Conservation (phyloP, 371 early-diverging fungal species). For the Mucor mucedo region DNA sequence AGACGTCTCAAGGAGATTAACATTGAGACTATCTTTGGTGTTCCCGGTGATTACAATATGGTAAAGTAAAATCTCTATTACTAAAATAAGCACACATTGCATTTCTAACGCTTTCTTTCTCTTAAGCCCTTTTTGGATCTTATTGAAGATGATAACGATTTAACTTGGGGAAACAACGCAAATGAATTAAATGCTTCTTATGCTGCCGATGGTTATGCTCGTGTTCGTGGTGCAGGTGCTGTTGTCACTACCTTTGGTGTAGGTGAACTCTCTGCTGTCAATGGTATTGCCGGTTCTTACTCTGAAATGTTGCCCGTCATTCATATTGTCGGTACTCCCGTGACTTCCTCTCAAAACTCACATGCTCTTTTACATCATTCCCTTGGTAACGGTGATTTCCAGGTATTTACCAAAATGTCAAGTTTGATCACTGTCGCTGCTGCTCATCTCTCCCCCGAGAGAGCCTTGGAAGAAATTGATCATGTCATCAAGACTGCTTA, state of each 20-base stretch:
- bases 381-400: constrained; percentile 60
- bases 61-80: constrained; percentile 16
- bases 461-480: constrained; percentile 51
- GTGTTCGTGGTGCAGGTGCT: constrained; percentile 43
- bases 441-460: constrained; percentile 30
- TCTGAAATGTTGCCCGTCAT: constrained; percentile 62
- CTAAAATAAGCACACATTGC: background rate
- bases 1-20: constrained; percentile 54
- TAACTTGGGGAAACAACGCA: constrained; percentile 47
- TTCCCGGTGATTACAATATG: constrained; percentile 59
- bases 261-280: constrained; percentile 57
- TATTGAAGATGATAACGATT: constrained; percentile 40
- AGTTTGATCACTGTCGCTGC: constrained; percentile 45
- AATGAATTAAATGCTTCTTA: constrained; percentile 57
- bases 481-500: constrained; percentile 33
- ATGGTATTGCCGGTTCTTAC: constrained; percentile 61
- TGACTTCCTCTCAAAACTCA: constrained; percentile 38
- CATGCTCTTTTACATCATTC: constrained; percentile 58
- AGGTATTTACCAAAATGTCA: constrained; percentile 47
- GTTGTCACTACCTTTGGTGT: constrained; percentile 64
- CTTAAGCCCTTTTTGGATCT: constrained; percentile 37
- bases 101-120: too few relatives aligned
- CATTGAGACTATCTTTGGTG: constrained; percentile 51
- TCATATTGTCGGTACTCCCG: constrained; percentile 60
- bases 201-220: constrained; percentile 63